Evolutionary conservation across 2,329 filamentous ascomycete species (phyloP), one percentile per base, ranked within the genome.

Genomic region (Aschersonia sp.): DNA sequence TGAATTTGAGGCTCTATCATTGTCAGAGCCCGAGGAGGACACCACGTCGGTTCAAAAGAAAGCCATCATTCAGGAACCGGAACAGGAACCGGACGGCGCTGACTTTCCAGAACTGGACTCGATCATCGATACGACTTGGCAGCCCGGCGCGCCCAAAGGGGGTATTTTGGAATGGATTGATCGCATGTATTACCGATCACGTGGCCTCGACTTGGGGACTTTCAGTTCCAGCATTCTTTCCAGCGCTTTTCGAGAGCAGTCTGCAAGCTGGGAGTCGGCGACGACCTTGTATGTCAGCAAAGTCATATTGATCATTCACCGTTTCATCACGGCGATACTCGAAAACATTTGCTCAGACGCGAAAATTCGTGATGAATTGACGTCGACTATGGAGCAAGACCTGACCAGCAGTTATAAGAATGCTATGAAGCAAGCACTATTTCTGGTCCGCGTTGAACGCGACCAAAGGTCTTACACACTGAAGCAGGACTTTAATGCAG

Each of bases 391-490:
- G 0, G 49, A 68, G 1, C 69, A 76, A 0, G 59, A 70, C 9
- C 59, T 82, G 0, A 49, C 65, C 0, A 53, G 56, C 0, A 56
- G 61, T 0, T 82, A 83, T 52, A 52, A 59, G 4, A 58, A 54
- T 1, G 74, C 75, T 0, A 65, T 78, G 38, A 50, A 69, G 0
- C 71, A 80, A 12, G 64, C 70, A 0, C 51, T 59, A 0, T 78
- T 77, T 32, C 62, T 84, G 0, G 55, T 84, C 0, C 43, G 64
- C 1, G 66, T 78, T 3, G 77, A 82, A 56, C 58, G 67, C 2
- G 53, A 60, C 0, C 65, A 65, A 1, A 67, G 57, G 1, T 71
- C 72, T 0, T 59, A 63, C 28, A 82, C 78, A 0, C 56, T 70
- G 43, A 77, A 81, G 51, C 67, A 71, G 41, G 70, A 70, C 48